Conservation (phyloP, 2,329 filamentous ascomycete genomes). For the Claviceps sp. region DNA sequence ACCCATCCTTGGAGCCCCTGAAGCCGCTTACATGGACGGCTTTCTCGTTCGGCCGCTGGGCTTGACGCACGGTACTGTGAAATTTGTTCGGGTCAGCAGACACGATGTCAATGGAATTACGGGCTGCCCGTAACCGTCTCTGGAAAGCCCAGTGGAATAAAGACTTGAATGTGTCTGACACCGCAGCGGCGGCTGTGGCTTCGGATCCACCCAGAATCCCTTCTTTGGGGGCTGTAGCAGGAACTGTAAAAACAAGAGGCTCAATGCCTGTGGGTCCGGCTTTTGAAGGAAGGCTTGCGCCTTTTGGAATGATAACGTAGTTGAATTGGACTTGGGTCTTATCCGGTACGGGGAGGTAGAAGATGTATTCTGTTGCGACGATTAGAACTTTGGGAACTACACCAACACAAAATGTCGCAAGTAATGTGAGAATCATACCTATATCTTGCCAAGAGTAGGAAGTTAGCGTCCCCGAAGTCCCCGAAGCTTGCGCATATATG, state of each 20-base stretch:
- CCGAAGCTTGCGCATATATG: slow-evolving; percentile 42
- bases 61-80: slow-evolving; percentile 40
- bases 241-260: slow-evolving; percentile 51
- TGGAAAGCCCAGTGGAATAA: slow-evolving; percentile 49
- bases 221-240: slow-evolving; percentile 45
- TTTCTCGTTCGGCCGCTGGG: slow-evolving; percentile 46
- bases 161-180: slow-evolving; percentile 44
- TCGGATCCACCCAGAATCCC: slow-evolving; percentile 40
- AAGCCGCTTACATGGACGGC: slow-evolving; percentile 55
- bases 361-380: slow-evolving; percentile 37
- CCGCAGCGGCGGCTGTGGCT: slow-evolving; percentile 33
- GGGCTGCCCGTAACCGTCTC: slow-evolving; percentile 34
- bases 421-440: slow-evolving; percentile 26
- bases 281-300: slow-evolving; percentile 38
- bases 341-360: slow-evolving; percentile 51
- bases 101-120: slow-evolving; percentile 34
- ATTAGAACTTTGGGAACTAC: slow-evolving; percentile 6
- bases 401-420: too few relatives aligned
- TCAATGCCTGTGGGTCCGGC: slow-evolving; percentile 31
- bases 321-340: slow-evolving; percentile 53
- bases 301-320: slow-evolving; percentile 48
- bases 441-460: slow-evolving; percentile 49
- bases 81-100: slow-evolving; percentile 43
- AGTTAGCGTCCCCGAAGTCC: slow-evolving; percentile 38
- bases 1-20: slow-evolving; percentile 55